These are phyloP conservation scores for Lophiostoma macrostomum DNA, from an alignment of 495 filamentous ascomycete species.

Conservation along the genomic window DNA sequence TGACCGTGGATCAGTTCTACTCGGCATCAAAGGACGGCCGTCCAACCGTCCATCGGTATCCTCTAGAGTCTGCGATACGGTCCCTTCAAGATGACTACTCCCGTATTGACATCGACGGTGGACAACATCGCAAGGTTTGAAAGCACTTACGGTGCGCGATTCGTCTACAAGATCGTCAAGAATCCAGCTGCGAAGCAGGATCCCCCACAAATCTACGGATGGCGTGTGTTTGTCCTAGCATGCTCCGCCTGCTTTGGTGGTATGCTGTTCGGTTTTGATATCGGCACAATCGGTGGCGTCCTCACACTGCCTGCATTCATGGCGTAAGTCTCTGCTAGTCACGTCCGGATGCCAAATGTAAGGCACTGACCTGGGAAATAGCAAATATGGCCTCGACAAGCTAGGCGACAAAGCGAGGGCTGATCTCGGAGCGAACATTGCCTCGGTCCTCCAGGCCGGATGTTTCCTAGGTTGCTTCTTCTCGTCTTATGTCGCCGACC, in stretches of 20 bases:
- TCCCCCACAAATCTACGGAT: constrained; percentile 74
- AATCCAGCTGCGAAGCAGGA: constrained; percentile 77
- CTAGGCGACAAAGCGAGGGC: constrained; percentile 34
- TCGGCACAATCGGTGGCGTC: constrained; percentile 65
- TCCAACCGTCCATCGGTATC: too few relatives aligned
- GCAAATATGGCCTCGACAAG: constrained; percentile 48
- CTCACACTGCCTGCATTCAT: constrained; percentile 51
- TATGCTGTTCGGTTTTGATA: constrained; percentile 67
- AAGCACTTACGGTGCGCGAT: constrained; percentile 14
- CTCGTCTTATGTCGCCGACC: constrained; percentile 31
- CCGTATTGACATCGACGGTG: not conserved
- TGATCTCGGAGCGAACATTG: constrained; percentile 54
- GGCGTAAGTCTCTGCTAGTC: constrained; percentile 40
- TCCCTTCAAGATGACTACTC: not conserved
- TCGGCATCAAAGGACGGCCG: too few relatives aligned
- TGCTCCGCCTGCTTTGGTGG: constrained; percentile 76
- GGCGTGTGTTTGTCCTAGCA: constrained; percentile 67
- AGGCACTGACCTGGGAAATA: constrained; percentile 24
- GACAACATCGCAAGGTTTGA: not conserved
- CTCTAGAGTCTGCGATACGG: too few relatives aligned
- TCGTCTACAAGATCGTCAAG: constrained; percentile 65
- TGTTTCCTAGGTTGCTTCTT: constrained; percentile 63
- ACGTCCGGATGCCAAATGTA: not conserved
- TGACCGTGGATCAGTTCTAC: too few relatives aligned
- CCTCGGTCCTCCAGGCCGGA: constrained; percentile 63